A percentile compares a stretch with the other conserved stretches of the same genome.
phyloP scores from a whole-genome alignment of 495 filamentous ascomycete genomes.

The Amorphotheca resinae region DNA sequence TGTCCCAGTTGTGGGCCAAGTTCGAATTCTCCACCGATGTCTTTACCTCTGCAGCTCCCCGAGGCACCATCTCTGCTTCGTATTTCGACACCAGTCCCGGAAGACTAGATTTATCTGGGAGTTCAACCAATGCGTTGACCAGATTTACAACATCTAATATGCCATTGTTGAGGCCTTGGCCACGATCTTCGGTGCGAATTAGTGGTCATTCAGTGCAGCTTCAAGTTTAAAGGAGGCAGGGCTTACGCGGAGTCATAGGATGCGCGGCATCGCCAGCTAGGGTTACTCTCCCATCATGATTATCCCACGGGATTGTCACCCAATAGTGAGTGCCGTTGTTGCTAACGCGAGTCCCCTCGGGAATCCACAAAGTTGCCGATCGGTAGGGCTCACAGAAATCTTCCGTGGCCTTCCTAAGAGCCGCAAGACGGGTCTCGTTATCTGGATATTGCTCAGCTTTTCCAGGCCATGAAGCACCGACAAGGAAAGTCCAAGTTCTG shows the following conservation, averaged over 20 bases:
- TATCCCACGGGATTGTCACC: slow-evolving; percentile 35
- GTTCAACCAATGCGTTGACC: slow-evolving; percentile 17
- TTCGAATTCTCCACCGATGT: slow-evolving; percentile 2
- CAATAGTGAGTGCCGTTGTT: slow-evolving; percentile 27
- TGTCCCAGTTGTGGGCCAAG: no score
- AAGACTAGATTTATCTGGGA: slow-evolving; percentile 1
- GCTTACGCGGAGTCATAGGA: slow-evolving; percentile 50
- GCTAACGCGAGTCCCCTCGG: slow-evolving; percentile 32
- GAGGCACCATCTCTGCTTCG: slow-evolving; percentile 6
- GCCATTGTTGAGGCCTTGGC: slow-evolving; percentile 41
- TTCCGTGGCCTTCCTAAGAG: slow-evolving; percentile 26
- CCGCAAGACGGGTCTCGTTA: slow-evolving; percentile 20
- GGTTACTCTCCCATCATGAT: slow-evolving; percentile 32
- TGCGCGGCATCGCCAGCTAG: slow-evolving; percentile 51
- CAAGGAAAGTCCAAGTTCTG: slow-evolving; percentile 30
- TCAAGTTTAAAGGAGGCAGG: slow-evolving; percentile 7
- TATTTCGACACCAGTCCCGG: slow-evolving; percentile 7
- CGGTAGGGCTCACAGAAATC: slow-evolving; percentile 28
- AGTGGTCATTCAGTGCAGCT: not conserved
- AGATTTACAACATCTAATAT: slow-evolving; percentile 34
- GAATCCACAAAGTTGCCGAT: slow-evolving; percentile 29
- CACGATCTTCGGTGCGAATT: no score
- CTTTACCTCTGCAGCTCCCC: slow-evolving; percentile 9
- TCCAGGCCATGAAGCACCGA: slow-evolving; percentile 6
- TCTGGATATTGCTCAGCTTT: slow-evolving; percentile 20